Conservation (phyloP, 1,284 basidiomycete species). For the Cryptococcus sp. region DNA sequence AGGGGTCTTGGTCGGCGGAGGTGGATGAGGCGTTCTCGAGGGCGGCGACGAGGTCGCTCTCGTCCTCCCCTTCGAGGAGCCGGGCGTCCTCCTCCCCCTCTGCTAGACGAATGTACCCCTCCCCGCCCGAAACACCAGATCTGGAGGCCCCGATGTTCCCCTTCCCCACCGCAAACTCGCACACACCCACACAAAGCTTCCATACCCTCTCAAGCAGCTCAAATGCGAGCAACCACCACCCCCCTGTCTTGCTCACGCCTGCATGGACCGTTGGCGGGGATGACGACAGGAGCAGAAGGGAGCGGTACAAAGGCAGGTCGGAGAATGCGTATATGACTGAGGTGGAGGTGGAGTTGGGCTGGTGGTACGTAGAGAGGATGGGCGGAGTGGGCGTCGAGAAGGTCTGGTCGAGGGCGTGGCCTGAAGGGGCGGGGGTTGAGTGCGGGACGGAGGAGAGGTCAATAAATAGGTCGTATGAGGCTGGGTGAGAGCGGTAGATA, state of each 20-base stretch:
- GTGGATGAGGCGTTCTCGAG: not conserved
- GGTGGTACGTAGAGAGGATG: slow-evolving; percentile 10
- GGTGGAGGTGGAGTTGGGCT: slow-evolving; percentile 3
- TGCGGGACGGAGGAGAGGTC: slow-evolving; percentile 35
- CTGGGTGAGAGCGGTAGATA: slow-evolving; percentile 38
- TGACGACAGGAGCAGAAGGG: slow-evolving; percentile 32
- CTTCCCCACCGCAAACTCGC: slow-evolving; percentile 42
- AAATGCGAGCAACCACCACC: slow-evolving; percentile 41
- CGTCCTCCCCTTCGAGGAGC: slow-evolving; percentile 18
- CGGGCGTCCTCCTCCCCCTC: slow-evolving; percentile 39
- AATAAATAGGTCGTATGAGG: slow-evolving; percentile 41
- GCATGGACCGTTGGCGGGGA: slow-evolving; percentile 31
- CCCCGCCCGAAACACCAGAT: not conserved
- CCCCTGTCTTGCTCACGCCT: slow-evolving; percentile 16
- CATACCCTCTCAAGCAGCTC: slow-evolving; percentile 37
- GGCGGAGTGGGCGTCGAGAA: slow-evolving; percentile 8
- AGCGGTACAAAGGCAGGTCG: slow-evolving; percentile 41
- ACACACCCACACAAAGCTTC: slow-evolving; percentile 43
- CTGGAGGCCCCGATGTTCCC: slow-evolving; percentile 18
- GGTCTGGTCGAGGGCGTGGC: slow-evolving; percentile 2
- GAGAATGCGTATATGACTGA: slow-evolving; percentile 34
- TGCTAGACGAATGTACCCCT: slow-evolving; percentile 21
- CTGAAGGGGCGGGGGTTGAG: slow-evolving; percentile 5
- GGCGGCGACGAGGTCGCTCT: slow-evolving; percentile 5
- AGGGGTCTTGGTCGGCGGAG: slow-evolving; percentile 10